These are phyloP conservation scores for Hypholoma sublateritium DNA, from an alignment of 768 basidiomycete genomes.

Conservation along the genomic window DNA sequence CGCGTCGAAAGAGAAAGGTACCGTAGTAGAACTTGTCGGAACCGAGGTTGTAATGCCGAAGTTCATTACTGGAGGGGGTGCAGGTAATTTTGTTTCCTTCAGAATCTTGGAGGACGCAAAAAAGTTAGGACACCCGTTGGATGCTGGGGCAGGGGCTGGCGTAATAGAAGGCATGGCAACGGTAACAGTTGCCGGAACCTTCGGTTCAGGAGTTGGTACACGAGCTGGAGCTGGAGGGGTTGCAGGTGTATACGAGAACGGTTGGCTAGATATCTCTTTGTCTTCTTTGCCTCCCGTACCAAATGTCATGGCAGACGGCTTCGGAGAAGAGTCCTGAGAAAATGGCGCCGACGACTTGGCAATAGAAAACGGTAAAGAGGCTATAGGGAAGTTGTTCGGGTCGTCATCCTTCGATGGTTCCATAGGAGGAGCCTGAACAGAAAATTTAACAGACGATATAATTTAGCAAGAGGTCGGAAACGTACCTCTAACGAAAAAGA, in stretches of 20 bases:
- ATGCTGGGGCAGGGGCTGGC: constrained; percentile 7
- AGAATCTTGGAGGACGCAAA: constrained; percentile 54
- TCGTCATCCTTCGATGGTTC: constrained; percentile 30
- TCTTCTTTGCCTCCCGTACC: background rate
- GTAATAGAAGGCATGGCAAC: background rate
- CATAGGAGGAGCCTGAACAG: constrained; percentile 25
- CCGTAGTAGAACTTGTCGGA: background rate
- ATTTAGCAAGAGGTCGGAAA: background rate
- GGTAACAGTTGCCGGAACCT: background rate
- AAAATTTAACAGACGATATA: constrained; percentile 16
- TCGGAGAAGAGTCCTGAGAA: background rate
- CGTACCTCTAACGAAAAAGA: constrained; percentile 55
- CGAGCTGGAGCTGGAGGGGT: background rate
- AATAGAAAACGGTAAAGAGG: constrained; percentile 65
- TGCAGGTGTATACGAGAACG: background rate
- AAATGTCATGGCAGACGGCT: background rate
- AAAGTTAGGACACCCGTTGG: constrained; percentile 48
- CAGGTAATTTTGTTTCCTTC: constrained; percentile 25
- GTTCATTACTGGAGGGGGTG: constrained; percentile 22
- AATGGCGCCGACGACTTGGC: constrained; percentile 28
- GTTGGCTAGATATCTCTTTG: background rate
- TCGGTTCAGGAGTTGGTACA: constrained; percentile 9
- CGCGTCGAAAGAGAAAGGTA: constrained; percentile 8
- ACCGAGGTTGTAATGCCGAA: constrained; percentile 4
- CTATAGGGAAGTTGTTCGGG: constrained; percentile 68